Base-by-base conservation (phyloP, 2,329 filamentous ascomycete species). In the Aspergillus sp. region DNA sequence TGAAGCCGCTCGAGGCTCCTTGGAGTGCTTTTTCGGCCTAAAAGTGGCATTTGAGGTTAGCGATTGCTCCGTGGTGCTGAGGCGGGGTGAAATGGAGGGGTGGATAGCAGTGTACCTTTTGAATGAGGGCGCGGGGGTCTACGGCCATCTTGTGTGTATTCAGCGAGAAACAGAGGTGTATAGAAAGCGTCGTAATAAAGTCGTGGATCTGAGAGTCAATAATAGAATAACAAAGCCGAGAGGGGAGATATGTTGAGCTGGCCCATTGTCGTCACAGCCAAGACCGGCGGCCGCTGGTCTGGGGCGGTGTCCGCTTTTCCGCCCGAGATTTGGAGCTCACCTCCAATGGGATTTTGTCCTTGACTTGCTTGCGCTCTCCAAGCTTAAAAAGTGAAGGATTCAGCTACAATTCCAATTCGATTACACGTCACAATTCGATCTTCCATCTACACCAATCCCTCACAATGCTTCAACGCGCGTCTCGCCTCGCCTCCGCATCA, bases 11-110 rank as follows among this genome's bases (percentile, higher is more conserved):
- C 22, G 87, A 83, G 46, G 94, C 93, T 68, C 89, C 83, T 70
- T 88, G 81, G 28, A 91, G 85, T 56, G 88, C 85, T 82, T 95
- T 96, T 74, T 97, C 92, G 81, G 95, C 95, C 93, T 97, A 76
- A 55, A 55, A 68, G 60, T 54, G 62, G 66, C 60, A 64, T 50
- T 64, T 62, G 66, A 66, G 46, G 65, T 72, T 66, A 72, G 73
- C 62, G 70, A 73, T 71, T 72, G 66, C 69, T 65, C 34, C 11
- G 11, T 13, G 57, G 51, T 56, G 54, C 62, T 56, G 49, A 56
- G 61, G 64, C 60, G 61, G 64, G 60, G 59, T 54, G 58, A 54
- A 51, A 38, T 52, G 50, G 61, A 34, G 56, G 51, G 43, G 38
- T 48, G 34, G 23, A 30, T 41, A 11, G 34, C 55, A 64, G 64